phyloP scores from a whole-genome alignment of 176 grass and related monocot genomes.

The Oryza nivara region DNA sequence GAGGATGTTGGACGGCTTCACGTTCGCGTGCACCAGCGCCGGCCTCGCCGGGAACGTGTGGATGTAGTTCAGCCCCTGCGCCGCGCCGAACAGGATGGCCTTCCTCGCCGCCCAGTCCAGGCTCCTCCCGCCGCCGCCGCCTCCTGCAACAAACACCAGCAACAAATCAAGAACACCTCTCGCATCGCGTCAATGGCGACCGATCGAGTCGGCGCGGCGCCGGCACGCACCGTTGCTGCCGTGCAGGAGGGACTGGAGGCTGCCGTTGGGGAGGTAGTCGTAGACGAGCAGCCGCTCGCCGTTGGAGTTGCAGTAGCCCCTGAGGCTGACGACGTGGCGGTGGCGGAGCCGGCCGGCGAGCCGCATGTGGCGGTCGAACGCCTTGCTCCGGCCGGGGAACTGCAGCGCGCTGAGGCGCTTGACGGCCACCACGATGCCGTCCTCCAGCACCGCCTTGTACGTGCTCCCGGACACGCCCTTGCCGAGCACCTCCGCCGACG shows the following conservation, averaged over 20 bases:
- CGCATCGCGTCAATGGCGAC: neutral
- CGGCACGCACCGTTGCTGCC: conserved; percentile 31
- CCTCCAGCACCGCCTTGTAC: conserved; percentile 74
- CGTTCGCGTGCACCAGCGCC: conserved; percentile 63
- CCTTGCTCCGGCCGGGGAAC: conserved; percentile 59
- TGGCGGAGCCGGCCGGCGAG: conserved; percentile 68
- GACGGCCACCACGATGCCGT: conserved; percentile 68
- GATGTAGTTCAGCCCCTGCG: conserved; percentile 69
- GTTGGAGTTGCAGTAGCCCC: conserved; percentile 68
- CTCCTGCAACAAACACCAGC: neutral
- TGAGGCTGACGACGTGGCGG: conserved; percentile 65
- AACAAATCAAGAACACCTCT: conserved; percentile 10
- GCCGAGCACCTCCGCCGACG: conserved; percentile 75
- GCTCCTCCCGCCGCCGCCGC: conserved; percentile 15
- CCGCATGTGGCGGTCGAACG: conserved; percentile 69
- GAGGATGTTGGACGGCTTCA: conserved; percentile 86
- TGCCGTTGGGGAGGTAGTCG: conserved; percentile 67
- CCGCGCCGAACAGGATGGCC: conserved; percentile 52
- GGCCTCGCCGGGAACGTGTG: conserved; percentile 61
- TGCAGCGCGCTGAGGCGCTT: conserved; percentile 80
- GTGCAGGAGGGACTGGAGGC: conserved; percentile 61
- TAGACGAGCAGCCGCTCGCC: conserved; percentile 75
- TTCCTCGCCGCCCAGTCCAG: conserved; percentile 61
- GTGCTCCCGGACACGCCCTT: conserved; percentile 83
- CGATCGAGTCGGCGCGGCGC: no score